Evolutionary conservation across 257 asterid species (phyloP).

Genomic region (Nicotiana paniculata): DNA sequence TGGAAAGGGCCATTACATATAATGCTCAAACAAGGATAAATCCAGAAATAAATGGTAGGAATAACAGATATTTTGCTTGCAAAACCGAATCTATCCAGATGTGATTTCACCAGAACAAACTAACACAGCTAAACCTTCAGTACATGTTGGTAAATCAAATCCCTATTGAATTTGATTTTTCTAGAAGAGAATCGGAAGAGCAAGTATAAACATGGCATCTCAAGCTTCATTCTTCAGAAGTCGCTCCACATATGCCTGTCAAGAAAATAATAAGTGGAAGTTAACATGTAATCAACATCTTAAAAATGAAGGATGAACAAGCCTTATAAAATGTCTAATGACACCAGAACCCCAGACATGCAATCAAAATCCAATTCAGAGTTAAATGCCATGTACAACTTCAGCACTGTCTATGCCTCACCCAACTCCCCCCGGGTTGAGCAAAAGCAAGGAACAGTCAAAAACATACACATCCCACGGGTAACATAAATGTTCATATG

Average conservation of each 20-base stretch:
- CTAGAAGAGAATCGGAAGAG: neutral
- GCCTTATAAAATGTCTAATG: neutral
- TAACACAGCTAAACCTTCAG: neutral
- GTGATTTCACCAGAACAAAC: neutral
- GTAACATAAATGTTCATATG: neutral
- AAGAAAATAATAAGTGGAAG: conserved; percentile 10
- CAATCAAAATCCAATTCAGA: neutral
- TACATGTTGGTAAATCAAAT: conserved; percentile 5
- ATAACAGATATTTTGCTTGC: neutral
- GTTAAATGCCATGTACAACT: neutral
- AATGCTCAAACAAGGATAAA: neutral
- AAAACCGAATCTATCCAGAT: neutral
- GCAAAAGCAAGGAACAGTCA: neutral
- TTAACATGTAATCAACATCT: conserved; percentile 12
- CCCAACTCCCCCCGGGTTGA: neutral
- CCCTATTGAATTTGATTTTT: neutral
- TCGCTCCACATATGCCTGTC: conserved; percentile 79
- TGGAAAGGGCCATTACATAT: neutral
- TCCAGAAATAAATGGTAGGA: neutral
- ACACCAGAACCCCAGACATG: neutral
- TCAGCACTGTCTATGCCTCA: neutral
- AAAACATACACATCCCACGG: neutral
- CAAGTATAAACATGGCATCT: conserved; percentile 8
- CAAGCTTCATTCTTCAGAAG: conserved; percentile 46
- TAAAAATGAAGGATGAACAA: neutral